These are phyloP conservation scores for Cystobasidium tubakii DNA, from an alignment of 768 basidiomycete species.

Conservation along the genomic window DNA sequence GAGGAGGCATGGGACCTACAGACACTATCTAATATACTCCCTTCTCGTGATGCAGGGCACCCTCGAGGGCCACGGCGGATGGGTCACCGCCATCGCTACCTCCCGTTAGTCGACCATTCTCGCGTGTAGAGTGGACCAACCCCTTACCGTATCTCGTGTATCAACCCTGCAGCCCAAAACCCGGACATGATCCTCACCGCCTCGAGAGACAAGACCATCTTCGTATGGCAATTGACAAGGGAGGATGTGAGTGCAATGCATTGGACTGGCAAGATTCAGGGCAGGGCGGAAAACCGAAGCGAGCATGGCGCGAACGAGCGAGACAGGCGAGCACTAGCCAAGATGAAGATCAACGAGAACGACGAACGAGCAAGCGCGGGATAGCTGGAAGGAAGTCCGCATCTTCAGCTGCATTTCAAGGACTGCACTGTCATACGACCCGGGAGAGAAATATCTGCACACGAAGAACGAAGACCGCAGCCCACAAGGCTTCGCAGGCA, in stretches of 20 bases:
- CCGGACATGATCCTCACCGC: constrained; percentile 98
- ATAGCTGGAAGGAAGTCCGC: too few species aligned
- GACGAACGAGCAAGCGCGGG: neutral
- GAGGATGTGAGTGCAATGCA: constrained; percentile 52
- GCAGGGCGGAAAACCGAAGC: neutral
- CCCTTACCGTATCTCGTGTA: too few species aligned
- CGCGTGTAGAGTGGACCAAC: neutral
- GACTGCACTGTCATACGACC: too few species aligned
- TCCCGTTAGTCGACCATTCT: constrained; percentile 55
- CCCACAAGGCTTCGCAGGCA: too few species aligned
- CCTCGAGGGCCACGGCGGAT: constrained; percentile 46
- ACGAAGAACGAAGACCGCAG: too few species aligned
- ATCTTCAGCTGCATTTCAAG: too few species aligned
- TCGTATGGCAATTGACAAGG: constrained; percentile 97
- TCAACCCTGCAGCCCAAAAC: constrained; percentile 59
- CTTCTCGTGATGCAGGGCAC: constrained; percentile 42
- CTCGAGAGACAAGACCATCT: constrained; percentile 98
- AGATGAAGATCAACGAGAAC: neutral
- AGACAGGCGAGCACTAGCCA: neutral
- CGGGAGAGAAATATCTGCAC: too few species aligned
- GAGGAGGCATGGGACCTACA: neutral
- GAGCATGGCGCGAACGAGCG: neutral
- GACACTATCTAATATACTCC: constrained; percentile 6
- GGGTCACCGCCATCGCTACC: constrained; percentile 92
- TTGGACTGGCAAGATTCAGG: too few species aligned